These are phyloP conservation scores for Phytophthora multivora DNA, from an alignment of 352 stramenopile genomes.

Conservation along the genomic window DNA sequence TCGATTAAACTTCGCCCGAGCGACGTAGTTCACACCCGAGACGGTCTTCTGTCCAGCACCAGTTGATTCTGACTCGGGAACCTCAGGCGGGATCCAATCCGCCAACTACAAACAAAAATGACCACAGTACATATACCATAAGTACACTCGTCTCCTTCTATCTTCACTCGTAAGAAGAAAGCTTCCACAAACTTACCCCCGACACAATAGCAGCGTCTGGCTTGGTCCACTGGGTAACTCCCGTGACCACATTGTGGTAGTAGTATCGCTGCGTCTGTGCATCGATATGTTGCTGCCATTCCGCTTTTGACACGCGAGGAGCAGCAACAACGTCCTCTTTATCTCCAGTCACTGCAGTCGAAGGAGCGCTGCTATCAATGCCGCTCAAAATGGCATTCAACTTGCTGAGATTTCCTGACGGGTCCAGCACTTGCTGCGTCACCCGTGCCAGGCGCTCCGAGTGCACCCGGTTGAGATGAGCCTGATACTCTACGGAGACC, in stretches of 20 bases:
- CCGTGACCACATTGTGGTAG: conserved; percentile 83
- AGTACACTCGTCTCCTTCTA: not conserved
- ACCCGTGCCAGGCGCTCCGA: conserved; percentile 55
- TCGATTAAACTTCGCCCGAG: conserved; percentile 82
- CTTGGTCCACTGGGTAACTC: conserved; percentile 80
- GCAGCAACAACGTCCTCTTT: conserved; percentile 2
- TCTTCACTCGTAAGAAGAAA: not conserved
- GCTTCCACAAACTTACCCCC: conserved; percentile 47
- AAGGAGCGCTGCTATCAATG: conserved; percentile 42
- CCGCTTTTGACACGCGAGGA: conserved; percentile 33
- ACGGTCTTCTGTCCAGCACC: conserved; percentile 40
- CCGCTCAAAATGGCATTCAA: conserved; percentile 75
- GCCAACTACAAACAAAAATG: conserved; percentile 49
- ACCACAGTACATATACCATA: conserved; percentile 5
- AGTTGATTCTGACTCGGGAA: conserved; percentile 26
- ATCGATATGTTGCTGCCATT: conserved; percentile 90
- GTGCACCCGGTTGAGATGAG: conserved; percentile 60
- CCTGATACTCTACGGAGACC: conserved; percentile 63
- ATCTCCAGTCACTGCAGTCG: not conserved
- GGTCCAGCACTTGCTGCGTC: conserved; percentile 72
- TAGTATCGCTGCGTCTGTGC: conserved; percentile 80
- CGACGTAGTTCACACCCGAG: conserved; percentile 68
- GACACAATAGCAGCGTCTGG: conserved; percentile 71
- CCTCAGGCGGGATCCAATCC: conserved; percentile 76
- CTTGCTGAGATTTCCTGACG: conserved; percentile 67